Evolutionary conservation across 306 rosid genomes (phyloP), one percentile per base, ranked within the genome.

Genomic region (Medicago lupulina): DNA sequence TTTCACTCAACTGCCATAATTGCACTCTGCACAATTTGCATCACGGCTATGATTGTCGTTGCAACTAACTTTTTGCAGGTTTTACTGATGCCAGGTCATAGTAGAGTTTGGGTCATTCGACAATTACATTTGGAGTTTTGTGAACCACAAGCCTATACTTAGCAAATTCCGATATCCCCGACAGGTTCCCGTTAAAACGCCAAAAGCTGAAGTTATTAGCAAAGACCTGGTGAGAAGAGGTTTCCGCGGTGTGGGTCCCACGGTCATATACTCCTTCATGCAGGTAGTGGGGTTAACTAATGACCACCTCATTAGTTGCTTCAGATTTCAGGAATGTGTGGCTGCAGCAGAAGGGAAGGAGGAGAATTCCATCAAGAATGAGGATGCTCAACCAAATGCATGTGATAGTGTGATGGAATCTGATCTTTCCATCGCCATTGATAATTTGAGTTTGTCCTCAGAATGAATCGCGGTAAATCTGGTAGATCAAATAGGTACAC

Each of bases 111-210:
- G 95, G 65, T 91, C 95, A 0, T 91, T 91, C 21, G 83, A 85
- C 82, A 87, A 88, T 79, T 91, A 91, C 64, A 87, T 91, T 44
- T 91, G 97, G 97, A 89, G 88, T 77, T 91, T 91, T 82, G 95
- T 89, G 86, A 89, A 88, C 88, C 83, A 86, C 86, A 91, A 87
- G 84, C 91, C 95, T 51, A 65, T 91, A 31, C 87, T 87, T 8
- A 87, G 83, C 89, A 71, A 84, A 75, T 91, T 86, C 84, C 82
- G 97, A 16, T 91, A 91, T 77, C 86, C 92, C 14, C 87, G 97
- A 54, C 97, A 87, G 83, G 88, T 91, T 79, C 95, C 95, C 0
- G 92, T 67, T 44, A 91, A 91, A 79, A 89, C 97, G 5, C 95
- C 97, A 14, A 91, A 89, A 79, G 95, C 97, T 19, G 97, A 91